phyloP scores from a whole-genome alignment of 495 filamentous ascomycete genomes.

The Daldinia grandis region DNA sequence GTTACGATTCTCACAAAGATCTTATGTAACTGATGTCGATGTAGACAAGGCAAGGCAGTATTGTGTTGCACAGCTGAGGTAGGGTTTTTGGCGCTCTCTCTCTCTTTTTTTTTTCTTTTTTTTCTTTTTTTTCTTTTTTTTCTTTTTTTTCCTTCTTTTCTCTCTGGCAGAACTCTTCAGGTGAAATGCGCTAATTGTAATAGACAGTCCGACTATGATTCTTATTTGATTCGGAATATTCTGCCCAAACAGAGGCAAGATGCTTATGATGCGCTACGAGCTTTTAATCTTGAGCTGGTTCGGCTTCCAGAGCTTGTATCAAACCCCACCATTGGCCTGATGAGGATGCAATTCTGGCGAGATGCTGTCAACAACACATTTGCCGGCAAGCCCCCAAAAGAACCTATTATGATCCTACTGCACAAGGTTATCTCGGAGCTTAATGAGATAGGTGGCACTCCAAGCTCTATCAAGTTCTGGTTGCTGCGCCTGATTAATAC shows the following conservation, averaged over 20 bases:
- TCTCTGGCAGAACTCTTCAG: neutral
- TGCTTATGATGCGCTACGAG: constrained; percentile 88
- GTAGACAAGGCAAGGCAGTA: constrained; percentile 59
- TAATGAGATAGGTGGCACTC: constrained; percentile 57
- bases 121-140: too few species aligned
- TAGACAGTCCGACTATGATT: constrained; percentile 85
- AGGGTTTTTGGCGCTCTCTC: neutral
- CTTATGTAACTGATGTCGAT: constrained; percentile 48
- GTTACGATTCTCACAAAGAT: constrained; percentile 30
- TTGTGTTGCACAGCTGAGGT: constrained; percentile 59
- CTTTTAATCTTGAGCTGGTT: constrained; percentile 91
- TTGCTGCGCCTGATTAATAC: constrained; percentile 78
- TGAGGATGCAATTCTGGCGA: constrained; percentile 95
- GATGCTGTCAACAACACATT: constrained; percentile 80
- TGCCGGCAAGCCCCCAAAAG: constrained; percentile 76
- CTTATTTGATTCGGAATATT: constrained; percentile 85
- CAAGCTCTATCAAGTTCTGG: constrained; percentile 80
- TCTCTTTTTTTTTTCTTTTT: neutral
- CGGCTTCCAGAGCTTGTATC: constrained; percentile 87
- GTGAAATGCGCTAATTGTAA: constrained; percentile 30
- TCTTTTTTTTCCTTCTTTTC: too few species aligned
- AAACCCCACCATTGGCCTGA: constrained; percentile 77
- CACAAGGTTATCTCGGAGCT: constrained; percentile 72
- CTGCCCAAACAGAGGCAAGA: constrained; percentile 74
- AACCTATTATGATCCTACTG: constrained; percentile 89